Evolutionary conservation across 2,329 filamentous ascomycete genomes (phyloP).

Genomic region (Emergomyces africanus): DNA sequence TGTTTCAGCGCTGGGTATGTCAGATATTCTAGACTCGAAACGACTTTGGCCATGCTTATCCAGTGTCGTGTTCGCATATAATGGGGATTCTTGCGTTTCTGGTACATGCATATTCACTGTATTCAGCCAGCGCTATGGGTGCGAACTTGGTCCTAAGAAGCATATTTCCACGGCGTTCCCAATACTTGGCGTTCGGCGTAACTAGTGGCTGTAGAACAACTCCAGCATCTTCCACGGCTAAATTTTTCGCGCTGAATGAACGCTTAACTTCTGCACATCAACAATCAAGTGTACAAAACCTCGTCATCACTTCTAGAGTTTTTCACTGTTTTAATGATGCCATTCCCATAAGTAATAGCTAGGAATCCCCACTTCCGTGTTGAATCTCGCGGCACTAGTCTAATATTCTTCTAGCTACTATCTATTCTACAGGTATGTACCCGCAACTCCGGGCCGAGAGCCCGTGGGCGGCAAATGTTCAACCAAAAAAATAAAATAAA

Average conservation of each 20-base stretch:
- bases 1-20: too few relatives aligned
- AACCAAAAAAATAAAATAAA: not conserved
- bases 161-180: not conserved
- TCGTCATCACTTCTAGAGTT: not conserved
- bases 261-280: not conserved
- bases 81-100: conserved; percentile 70
- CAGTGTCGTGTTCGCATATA: conserved; percentile 59
- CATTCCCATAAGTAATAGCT: not conserved
- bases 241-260: not conserved
- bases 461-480: not conserved
- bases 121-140: not conserved
- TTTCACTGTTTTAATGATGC: not conserved
- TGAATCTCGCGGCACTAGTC: not conserved
- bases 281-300: not conserved
- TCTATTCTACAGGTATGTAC: not conserved
- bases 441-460: not conserved
- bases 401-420: not conserved
- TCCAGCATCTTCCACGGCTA: not conserved
- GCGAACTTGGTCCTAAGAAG: not conserved
- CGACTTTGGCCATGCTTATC: too few relatives aligned
- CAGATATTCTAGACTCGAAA: too few relatives aligned
- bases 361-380: not conserved
- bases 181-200: not conserved
- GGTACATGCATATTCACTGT: not conserved
- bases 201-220: not conserved